Conservation (phyloP, 768 basidiomycete species). For the Butyriboletus loyo region DNA sequence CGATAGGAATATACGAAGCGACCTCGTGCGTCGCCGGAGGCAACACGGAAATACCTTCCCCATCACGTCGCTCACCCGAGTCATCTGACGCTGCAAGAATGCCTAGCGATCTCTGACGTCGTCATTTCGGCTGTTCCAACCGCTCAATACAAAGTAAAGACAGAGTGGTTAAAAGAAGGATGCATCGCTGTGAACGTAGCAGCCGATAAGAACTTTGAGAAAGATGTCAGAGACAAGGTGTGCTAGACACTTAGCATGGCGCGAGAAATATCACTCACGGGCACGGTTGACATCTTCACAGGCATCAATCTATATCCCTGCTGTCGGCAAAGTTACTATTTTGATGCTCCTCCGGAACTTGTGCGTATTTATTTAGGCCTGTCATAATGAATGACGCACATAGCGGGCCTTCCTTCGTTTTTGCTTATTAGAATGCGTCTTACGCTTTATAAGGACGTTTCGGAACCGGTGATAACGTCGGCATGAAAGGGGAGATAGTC, state of each 20-base stretch:
- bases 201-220: constrained; percentile 95
- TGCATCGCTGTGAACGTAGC: constrained; percentile 92
- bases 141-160: constrained; percentile 83
- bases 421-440: constrained; percentile 26
- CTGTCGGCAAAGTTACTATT: constrained; percentile 98
- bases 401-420: background rate
- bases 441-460: constrained; percentile 23
- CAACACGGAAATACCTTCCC: constrained; percentile 68
- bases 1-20: constrained; percentile 89
- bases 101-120: constrained; percentile 83
- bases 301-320: constrained; percentile 93
- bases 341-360: constrained; percentile 96
- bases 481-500: constrained; percentile 13
- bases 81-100: constrained; percentile 68
- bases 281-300: background rate
- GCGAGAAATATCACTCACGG: constrained; percentile 10
- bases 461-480: background rate
- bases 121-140: constrained; percentile 93
- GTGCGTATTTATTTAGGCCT: constrained; percentile 44
- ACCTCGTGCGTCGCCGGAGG: constrained; percentile 45
- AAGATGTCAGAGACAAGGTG: constrained; percentile 89
- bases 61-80: constrained; percentile 78
- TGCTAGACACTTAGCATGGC: constrained; percentile 12
- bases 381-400: constrained; percentile 2
- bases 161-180: constrained; percentile 87